phyloP scores from a whole-genome alignment of 225 moss, liverwort and hornwort species.

The Sphagnum tenellum region DNA sequence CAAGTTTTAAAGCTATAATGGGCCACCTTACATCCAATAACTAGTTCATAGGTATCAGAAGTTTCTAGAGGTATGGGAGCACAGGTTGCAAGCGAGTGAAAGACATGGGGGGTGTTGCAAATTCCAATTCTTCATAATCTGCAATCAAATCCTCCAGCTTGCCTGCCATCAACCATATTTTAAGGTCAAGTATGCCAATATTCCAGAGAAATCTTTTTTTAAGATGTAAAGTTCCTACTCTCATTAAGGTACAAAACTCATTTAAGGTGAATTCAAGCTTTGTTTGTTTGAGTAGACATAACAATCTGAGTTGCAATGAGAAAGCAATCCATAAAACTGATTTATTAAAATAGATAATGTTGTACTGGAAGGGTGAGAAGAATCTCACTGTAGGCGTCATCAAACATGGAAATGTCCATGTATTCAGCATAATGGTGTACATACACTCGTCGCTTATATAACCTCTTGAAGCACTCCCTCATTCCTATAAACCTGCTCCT shows the following conservation, averaged over 20 bases:
- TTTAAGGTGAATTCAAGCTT: not conserved
- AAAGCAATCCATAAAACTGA: not conserved
- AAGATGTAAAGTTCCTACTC: not conserved
- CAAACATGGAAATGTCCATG: conserved; percentile 52
- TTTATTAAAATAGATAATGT: not conserved
- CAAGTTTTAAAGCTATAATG: no score
- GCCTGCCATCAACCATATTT: conserved; percentile 15
- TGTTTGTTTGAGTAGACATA: not conserved
- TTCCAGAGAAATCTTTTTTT: no score
- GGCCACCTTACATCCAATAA: no score
- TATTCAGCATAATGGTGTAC: conserved; percentile 46
- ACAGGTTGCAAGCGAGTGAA: conserved; percentile 21
- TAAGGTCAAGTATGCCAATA: not conserved
- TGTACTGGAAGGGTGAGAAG: not conserved
- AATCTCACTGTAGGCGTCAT: conserved; percentile 31
- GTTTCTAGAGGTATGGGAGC: conserved; percentile 2
- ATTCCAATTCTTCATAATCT: conserved; percentile 37
- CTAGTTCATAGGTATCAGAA: no score
- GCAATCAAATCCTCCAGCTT: conserved; percentile 41
- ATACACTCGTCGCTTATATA: conserved; percentile 40
- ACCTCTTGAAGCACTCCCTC: conserved; percentile 39
- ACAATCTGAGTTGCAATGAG: not conserved
- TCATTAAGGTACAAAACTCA: not conserved
- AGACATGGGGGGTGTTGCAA: conserved; percentile 15
- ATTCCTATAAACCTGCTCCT: conserved; percentile 39